A percentile compares a stretch with the other conserved stretches of the same genome.
These are phyloP conservation scores for Microcyclospora pomicola DNA, from an alignment of 2,329 filamentous ascomycete species.

Conservation along the genomic window DNA sequence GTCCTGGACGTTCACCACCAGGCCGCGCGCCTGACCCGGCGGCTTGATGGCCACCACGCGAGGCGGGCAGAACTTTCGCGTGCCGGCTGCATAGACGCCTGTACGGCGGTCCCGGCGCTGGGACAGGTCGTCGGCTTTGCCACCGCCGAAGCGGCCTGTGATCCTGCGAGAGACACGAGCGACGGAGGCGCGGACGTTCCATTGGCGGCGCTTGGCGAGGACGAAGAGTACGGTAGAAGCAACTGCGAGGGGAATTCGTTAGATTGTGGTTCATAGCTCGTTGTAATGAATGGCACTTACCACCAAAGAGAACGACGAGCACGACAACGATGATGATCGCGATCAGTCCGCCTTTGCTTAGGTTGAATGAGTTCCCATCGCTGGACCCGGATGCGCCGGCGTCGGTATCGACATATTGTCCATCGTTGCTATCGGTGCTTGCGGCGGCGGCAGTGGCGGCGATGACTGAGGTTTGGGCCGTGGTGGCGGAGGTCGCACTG, in stretches of 20 bases:
- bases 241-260: slow-evolving; percentile 33
- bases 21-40: slow-evolving; percentile 14
- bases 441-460: not conserved
- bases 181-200: slow-evolving; percentile 61
- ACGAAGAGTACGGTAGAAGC: slow-evolving; percentile 57
- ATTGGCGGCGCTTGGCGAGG: slow-evolving; percentile 71
- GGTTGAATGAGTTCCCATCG: slow-evolving; percentile 37
- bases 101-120: slow-evolving; percentile 2
- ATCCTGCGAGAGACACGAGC: slow-evolving; percentile 45
- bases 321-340: slow-evolving; percentile 63
- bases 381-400: slow-evolving; percentile 51
- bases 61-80: slow-evolving; percentile 1
- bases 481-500: not conserved
- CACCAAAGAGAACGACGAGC: slow-evolving; percentile 46
- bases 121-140: not conserved
- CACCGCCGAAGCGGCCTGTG: slow-evolving; percentile 25
- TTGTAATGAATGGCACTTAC: slow-evolving; percentile 36
- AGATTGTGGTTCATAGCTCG: not conserved
- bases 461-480: not conserved
- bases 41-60: slow-evolving; percentile 3
- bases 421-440: not conserved
- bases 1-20: slow-evolving; percentile 15
- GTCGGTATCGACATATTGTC: slow-evolving; percentile 14
- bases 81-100: slow-evolving; percentile 1
- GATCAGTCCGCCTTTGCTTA: slow-evolving; percentile 57